Base-by-base conservation (phyloP, 306 rosid species). In the Astragalus membranaceus region DNA sequence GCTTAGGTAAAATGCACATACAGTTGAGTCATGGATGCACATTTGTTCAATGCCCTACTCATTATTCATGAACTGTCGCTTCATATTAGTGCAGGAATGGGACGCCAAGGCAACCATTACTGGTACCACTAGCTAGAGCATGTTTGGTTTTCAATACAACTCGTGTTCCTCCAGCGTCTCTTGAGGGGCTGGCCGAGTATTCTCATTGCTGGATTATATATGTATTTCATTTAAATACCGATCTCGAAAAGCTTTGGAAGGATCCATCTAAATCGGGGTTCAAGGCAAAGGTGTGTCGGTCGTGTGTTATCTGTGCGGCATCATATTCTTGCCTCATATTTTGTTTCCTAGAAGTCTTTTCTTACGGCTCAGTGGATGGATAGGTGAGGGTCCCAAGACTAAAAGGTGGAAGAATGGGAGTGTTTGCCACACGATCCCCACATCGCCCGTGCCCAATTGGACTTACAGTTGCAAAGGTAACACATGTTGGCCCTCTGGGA, bases 401-500 rank as follows among this genome's bases (percentile, higher is more conserved):
- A 71, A 88, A 90, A 70, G 98, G 98, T 76, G 86, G 80, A 84
- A 89, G 65, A 69, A 82, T 81, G 85, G 98, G 98, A 81, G 86
- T 94, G 70, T 90, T 90, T 83, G 97, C 92, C 13, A 94, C 98
- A 3, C 77, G 98, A 76, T 85, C 97, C 55, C 98, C 98, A 72
- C 98, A 94, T 71, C 88, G 98, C 64, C 94, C 94, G 14, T 94
- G 96, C 75, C 98, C 98, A 78, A 90, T 94, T 76, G 98, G 98
- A 74, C 92, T 90, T 68, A 87, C 96, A 11, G 89, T 94, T 81
- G 97, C 97, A 5, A 94, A 85, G 97, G 98, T 88, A 77, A 68
- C 5, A 48, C 29, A 50, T 59, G 33, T 64, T 73, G 37, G 71
- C 37, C 41, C 36, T 62, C 13, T 17, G 50, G n/a, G 54, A 71